Base-by-base conservation (phyloP, 176 grass and related monocot genomes). In the Raddia guianensis region DNA sequence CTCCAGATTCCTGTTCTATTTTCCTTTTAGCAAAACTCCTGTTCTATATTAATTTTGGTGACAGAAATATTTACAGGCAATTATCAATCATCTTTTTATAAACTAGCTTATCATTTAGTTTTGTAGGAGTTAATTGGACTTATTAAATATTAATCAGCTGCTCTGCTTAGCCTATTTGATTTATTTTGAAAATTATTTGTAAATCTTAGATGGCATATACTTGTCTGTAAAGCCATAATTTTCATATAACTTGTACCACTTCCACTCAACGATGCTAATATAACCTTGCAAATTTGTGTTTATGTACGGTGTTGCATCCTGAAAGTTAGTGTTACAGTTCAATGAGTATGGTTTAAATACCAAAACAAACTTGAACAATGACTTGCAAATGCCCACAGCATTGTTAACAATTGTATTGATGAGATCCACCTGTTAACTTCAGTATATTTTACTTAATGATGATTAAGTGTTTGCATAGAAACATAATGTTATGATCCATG, bases 21-120 rank as follows among this genome's bases (percentile, higher is more conserved):
- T 77, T n/a, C n/a, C n/a, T n/a, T n/a, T n/a, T n/a, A n/a, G n/a
- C n/a, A n/a, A n/a, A n/a, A n/a, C n/a, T n/a, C n/a, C n/a, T n/a
- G n/a, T n/a, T n/a, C n/a, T n/a, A n/a, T n/a, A n/a, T 85, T 81
- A 37, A 46, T 66, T 68, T 79, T 47, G 43, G 11, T 83, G 55
- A 48, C 45, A 27, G 33, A 50, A 63, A 44, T 76, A 8, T n/a
- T n/a, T n/a, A n/a, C n/a, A n/a, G n/a, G n/a, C n/a, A n/a, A n/a
- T n/a, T n/a, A n/a, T n/a, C n/a, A n/a, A n/a, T n/a, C n/a, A n/a
- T n/a, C n/a, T n/a, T n/a, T n/a, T n/a, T n/a, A n/a, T n/a, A n/a
- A n/a, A n/a, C n/a, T n/a, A n/a, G n/a, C n/a, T n/a, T n/a, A n/a
- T n/a, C n/a, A n/a, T n/a, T n/a, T n/a, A n/a, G n/a, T n/a, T n/a